Evolutionary conservation across 1,284 basidiomycete genomes (phyloP), one percentile per base, ranked within the genome.

Genomic region (Trichosporon sp.): DNA sequence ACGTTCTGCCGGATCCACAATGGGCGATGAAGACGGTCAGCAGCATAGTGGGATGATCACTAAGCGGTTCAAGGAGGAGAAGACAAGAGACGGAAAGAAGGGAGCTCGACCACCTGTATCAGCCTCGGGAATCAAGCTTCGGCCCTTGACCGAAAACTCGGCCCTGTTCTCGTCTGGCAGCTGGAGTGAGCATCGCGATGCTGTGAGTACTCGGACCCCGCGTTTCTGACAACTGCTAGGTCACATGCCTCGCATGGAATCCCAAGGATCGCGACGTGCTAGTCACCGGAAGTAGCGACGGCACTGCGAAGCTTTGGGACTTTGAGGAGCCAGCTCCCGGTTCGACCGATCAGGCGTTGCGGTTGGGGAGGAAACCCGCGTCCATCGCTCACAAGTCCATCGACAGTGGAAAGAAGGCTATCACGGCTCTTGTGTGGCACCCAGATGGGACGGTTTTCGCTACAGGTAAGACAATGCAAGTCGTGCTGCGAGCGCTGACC

Each of bases 371-470:
- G 56, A 76, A 76, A 51, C 76, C 77, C 0, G 73, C 71, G 0
- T 63, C 75, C 0, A 78, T 81, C 31, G 71, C 73, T 7, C 81
- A 82, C 68, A 79, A 79, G 56, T 74, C 76, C 0, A 80, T 83
- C 59, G 82, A 83, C 63, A 75, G 73, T 6, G 75, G 71, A 21
- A 78, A 76, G 64, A 83, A 81, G 71, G 77, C 70, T 0, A 76
- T 83, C 0, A 80, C 79, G 0, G 74, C 76, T 0, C 43, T 82
- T 4, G 72, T 74, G 0, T 83, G 80, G 80, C 81, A 82, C 71
- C 81, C 82, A 4, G 80, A 81, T 63, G 82, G 82, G 8, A 80
- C 76, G 0, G 76, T 82, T 1, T 70, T 82, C n/a, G 80, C 79
- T 5, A 82, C 81, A 19, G 76, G 78, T 77, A 61, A 1, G 73